These are phyloP conservation scores for Epichloe aotearoae DNA, from an alignment of 2,329 filamentous ascomycete species.

Conservation along the genomic window DNA sequence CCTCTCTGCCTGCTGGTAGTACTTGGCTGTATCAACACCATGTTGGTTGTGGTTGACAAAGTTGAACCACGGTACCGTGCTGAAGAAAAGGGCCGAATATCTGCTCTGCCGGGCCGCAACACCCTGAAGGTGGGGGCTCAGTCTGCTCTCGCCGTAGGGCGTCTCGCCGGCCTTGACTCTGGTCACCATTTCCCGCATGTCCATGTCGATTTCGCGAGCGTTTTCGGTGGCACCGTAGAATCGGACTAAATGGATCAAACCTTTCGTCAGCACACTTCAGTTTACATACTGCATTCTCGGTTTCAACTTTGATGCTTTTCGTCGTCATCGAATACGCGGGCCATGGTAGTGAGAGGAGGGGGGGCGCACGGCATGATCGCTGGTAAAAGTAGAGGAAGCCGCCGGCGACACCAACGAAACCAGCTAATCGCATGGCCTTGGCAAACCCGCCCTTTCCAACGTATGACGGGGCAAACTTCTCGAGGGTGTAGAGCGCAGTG, in stretches of 20 bases:
- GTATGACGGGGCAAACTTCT: conserved; percentile 73
- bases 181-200: conserved; percentile 96
- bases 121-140: conserved; percentile 86
- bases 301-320: conserved; percentile 3
- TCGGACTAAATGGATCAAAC: conserved; percentile 45
- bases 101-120: conserved; percentile 85
- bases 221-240: conserved; percentile 97
- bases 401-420: conserved; percentile 58
- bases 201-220: conserved; percentile 79
- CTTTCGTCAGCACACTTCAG: neutral
- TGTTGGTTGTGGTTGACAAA: conserved; percentile 95
- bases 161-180: conserved; percentile 89
- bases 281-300: neutral
- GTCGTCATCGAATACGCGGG: neutral
- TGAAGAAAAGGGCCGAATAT: conserved; percentile 73
- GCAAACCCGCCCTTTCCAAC: conserved; percentile 73
- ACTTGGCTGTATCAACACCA: conserved; percentile 95
- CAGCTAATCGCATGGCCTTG: conserved; percentile 66
- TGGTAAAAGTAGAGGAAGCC: conserved; percentile 81
- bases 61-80: conserved; percentile 92
- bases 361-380: conserved; percentile 60
- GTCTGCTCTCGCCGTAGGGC: conserved; percentile 66
- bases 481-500: conserved; percentile 61
- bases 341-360: neutral
- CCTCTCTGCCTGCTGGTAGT: conserved; percentile 88